A percentile compares a stretch with the other conserved stretches of the same genome.
These are phyloP conservation scores for Diversispora eburnea DNA, from an alignment of 192 early-diverging fungal species.

Conservation along the genomic window DNA sequence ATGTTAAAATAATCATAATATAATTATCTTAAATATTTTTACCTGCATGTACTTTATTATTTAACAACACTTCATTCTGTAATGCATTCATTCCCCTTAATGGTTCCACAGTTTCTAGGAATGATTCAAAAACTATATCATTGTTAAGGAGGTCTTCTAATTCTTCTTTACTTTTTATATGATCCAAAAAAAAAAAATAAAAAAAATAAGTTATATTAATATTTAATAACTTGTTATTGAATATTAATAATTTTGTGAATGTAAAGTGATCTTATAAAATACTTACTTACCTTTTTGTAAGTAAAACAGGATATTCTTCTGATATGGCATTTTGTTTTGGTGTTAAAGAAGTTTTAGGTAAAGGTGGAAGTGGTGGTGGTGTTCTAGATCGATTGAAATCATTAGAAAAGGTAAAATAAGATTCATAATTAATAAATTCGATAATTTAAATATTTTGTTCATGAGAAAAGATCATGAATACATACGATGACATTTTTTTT, in stretches of 20 bases:
- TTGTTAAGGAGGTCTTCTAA: slow-evolving; percentile 37
- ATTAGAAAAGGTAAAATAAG: too few species aligned
- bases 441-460: too few species aligned
- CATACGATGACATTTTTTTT: too few species aligned
- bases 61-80: slow-evolving; percentile 37
- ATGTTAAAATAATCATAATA: background rate
- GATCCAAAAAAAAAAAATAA: too few species aligned
- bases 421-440: too few species aligned
- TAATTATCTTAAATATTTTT: slow-evolving; percentile 1
- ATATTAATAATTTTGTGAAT: background rate
- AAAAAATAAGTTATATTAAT: too few species aligned
- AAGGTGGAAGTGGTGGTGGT: too few species aligned
- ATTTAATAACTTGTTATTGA: background rate
- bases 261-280: background rate
- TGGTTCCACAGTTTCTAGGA: slow-evolving; percentile 38
- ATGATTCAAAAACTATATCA: slow-evolving; percentile 40
- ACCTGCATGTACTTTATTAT: slow-evolving; percentile 40
- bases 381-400: too few species aligned
- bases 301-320: slow-evolving; percentile 26
- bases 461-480: too few species aligned
- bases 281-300: slow-evolving; percentile 29
- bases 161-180: slow-evolving; percentile 35
- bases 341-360: background rate
- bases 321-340: slow-evolving; percentile 13
- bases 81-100: slow-evolving; percentile 35